Base-by-base conservation (phyloP, 106 monocot species). In the Posidonia australis region DNA sequence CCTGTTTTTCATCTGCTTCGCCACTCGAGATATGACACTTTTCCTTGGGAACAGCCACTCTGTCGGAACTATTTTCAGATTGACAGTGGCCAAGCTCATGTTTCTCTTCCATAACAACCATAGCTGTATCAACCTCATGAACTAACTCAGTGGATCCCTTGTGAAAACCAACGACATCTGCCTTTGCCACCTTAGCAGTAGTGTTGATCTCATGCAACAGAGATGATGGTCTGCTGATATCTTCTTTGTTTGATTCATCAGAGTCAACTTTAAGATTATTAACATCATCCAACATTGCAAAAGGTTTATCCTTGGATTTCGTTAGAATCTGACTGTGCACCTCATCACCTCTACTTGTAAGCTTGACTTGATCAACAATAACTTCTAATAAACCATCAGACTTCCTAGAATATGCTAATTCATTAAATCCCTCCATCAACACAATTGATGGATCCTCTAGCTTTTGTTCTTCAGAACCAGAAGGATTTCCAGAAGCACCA, bases 381-480 rank as follows among this genome's bases (percentile, higher is more conserved):
- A 77, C 57, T 46, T 75, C 80, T 20, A 86, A 59, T 30, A 89
- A 73, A 51, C 64, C 83, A 77, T 86, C 88, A 62, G 79, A 67
- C 21, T 82, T 85, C 45, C 21, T 72, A 62, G 77, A 48, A 42
- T 70, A 65, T 46, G 42, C 26, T 51, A 69, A 44, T 23, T 74
- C 45, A 43, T 20, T 78, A 51, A 41, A 74, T 62, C 31, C 75
- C 58, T 76, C 63, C 55, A 58, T 62, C 13, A 63, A 29, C 46
- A 67, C 26, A 3, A 62, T 6, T n/a, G 70, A 36, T 31, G 77
- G 30, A 70, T 74, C 72, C 24, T 23, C 13, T 29, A 21, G 61
- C 29, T 56, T 49, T 36, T 36, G 36, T 36, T 36, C 5, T 17
- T 78, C 65, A 24, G 67, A 22, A 56, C 20, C 17, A 43, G 81